phyloP scores from a whole-genome alignment of 371 early-diverging fungal species.

The Mucor mucedo region DNA sequence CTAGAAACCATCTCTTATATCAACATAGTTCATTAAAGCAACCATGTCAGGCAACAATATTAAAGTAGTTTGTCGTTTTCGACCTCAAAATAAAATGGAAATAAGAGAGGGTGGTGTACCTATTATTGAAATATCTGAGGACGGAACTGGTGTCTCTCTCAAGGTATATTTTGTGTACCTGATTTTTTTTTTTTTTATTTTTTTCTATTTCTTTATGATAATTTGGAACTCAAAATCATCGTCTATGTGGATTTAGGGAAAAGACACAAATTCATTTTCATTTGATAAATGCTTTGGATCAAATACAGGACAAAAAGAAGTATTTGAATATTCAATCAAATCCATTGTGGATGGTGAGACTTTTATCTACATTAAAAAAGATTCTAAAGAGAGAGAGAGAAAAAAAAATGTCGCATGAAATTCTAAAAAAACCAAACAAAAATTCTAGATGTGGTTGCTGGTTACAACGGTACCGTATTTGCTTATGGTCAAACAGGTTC shows the following conservation, averaged over 20 bases:
- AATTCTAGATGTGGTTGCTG: conserved; percentile 69
- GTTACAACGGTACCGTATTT: conserved; percentile 97
- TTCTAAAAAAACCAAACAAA: not conserved
- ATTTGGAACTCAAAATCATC: conserved; percentile 70
- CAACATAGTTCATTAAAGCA: not conserved
- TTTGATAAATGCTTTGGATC: conserved; percentile 92
- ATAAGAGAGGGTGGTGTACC: conserved; percentile 87
- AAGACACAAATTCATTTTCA: conserved; percentile 81
- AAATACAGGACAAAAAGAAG: conserved; percentile 77
- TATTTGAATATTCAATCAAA: conserved; percentile 90
- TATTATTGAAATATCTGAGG: conserved; percentile 83
- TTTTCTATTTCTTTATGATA: not conserved
- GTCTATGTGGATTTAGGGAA: conserved; percentile 62
- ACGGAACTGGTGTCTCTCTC: conserved; percentile 77
- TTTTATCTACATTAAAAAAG: not conserved
- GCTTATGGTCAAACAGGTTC: conserved; percentile 98
- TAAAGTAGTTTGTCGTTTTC: conserved; percentile 96
- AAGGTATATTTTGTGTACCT: conserved; percentile 63
- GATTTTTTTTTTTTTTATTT: conserved; percentile 62
- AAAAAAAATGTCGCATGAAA: not conserved
- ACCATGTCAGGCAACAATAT: conserved; percentile 81
- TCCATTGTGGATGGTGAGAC: conserved; percentile 87
- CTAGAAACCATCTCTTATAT: not conserved
- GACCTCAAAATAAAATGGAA: conserved; percentile 94
- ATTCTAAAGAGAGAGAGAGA: conserved; percentile 65